Base-by-base conservation (phyloP, 495 filamentous ascomycete genomes). In the Neurospora sp. region DNA sequence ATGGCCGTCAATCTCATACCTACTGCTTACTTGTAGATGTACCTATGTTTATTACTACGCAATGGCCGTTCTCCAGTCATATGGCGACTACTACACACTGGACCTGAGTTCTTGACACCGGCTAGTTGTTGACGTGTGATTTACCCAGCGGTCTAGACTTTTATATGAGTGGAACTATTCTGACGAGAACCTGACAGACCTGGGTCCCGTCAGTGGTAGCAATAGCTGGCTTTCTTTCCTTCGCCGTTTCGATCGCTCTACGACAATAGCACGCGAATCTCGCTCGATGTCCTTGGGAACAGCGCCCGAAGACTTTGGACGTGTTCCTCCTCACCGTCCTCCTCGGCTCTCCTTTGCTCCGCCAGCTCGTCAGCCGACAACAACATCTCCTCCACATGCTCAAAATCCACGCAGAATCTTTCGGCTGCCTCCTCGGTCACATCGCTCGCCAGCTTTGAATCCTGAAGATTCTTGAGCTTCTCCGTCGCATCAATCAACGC, bases 401-500 rank as follows among this genome's bases (percentile, higher is more conserved):
- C 93, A 81, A 99, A 99, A 75, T 97, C 93, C 20, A 89, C 89
- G 74, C 94, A 96, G 82, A 99, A 98, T 70, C 84, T 86, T 75
- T 92, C 91, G 0, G 94, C 93, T 1, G 94, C 95, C 76, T 93
- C 89, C 75, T 95, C 92, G 2, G 91, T 94, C 41, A 97, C 87
- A 61, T 90, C 87, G 48, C 90, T 88, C 17, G 90, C 89, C 59
- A 97, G 83, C 73, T 82, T 86, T 8, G 90, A 84, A 71, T 91
- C 92, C 73, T 89, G 88, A 14, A 98, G 81, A 14, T 86, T 83
- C 74, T 90, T 91, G 61, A 99, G 80, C 71, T 93, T 91, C 73
- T 96, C 90, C 72, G 90, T 87, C 4, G 94, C 93, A 79, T 99
- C 96, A 88, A 97, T 96, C 20, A 97, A 82, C 9, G 95, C 96